Conservation (phyloP, 805 yeast genomes). For the Ogataea corticis region DNA sequence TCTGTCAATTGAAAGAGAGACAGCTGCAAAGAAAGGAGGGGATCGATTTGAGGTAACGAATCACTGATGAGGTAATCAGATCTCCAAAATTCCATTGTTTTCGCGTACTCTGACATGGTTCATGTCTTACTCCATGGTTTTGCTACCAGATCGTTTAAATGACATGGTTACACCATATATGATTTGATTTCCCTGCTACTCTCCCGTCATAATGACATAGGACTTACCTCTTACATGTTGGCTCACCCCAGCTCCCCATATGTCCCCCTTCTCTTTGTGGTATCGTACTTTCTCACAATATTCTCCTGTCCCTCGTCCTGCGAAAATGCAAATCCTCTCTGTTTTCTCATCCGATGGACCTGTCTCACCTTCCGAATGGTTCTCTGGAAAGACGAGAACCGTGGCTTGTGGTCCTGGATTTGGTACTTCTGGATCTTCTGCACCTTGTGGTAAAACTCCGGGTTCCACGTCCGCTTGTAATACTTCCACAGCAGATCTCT, state of each 20-base stretch:
- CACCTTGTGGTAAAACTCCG: slow-evolving; percentile 91
- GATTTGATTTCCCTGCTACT: too few relatives aligned
- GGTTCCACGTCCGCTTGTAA: slow-evolving; percentile 86
- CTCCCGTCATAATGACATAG: too few relatives aligned
- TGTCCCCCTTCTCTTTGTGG: slow-evolving; percentile 63
- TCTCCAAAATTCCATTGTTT: too few relatives aligned
- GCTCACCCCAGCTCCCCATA: slow-evolving; percentile 34
- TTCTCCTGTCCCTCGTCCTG: slow-evolving; percentile 94
- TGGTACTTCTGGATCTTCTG: slow-evolving; percentile 96
- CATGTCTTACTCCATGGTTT: too few relatives aligned
- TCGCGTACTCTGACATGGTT: too few relatives aligned
- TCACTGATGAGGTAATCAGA: too few relatives aligned
- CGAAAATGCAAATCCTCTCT: slow-evolving; percentile 97
- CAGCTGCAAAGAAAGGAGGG: background rate
- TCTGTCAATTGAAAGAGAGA: background rate
- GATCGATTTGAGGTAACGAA: background rate
- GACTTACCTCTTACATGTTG: too few relatives aligned
- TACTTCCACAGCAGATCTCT: slow-evolving; percentile 95
- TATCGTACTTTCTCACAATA: slow-evolving; percentile 90
- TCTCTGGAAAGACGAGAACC: slow-evolving; percentile 94
- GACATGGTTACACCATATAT: too few relatives aligned
- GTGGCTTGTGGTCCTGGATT: slow-evolving; percentile 91
- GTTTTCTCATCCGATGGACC: slow-evolving; percentile 96
- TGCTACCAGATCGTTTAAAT: too few relatives aligned
- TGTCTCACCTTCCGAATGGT: slow-evolving; percentile 97